Conservation (phyloP, 768 basidiomycete genomes). For the Lentinula detonsa region DNA sequence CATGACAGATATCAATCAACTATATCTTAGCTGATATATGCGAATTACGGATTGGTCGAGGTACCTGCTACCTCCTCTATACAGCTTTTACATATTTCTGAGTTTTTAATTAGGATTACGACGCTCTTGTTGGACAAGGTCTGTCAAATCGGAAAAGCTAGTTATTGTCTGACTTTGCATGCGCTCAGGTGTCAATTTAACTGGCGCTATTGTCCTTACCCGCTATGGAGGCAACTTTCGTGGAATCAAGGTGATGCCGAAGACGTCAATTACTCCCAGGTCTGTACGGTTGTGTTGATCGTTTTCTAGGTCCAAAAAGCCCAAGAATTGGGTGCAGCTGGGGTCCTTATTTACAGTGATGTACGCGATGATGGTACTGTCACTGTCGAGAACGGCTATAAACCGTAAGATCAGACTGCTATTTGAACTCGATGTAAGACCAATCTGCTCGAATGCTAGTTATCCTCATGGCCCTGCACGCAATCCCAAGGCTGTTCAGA, state of each 20-base stretch:
- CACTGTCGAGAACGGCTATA: slow-evolving; percentile 58
- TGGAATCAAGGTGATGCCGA: slow-evolving; percentile 65
- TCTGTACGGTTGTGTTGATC: slow-evolving; percentile 14
- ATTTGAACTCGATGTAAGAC: no score
- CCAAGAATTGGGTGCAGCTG: slow-evolving; percentile 75
- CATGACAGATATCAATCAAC: not conserved
- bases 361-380: slow-evolving; percentile 82
- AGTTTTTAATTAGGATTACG: slow-evolving; percentile 41
- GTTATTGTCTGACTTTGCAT: not conserved
- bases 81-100: not conserved
- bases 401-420: not conserved
- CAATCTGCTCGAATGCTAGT: not conserved
- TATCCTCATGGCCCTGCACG: slow-evolving; percentile 67
- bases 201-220: slow-evolving; percentile 52
- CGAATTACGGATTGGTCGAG: slow-evolving; percentile 46
- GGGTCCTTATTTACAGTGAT: slow-evolving; percentile 79
- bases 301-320: slow-evolving; percentile 66
- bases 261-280: not conserved
- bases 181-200: slow-evolving; percentile 47
- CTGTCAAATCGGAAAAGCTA: slow-evolving; percentile 5
- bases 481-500: slow-evolving; percentile 54
- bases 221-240: slow-evolving; percentile 78
- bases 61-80: not conserved
- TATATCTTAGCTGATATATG: slow-evolving; percentile 41
- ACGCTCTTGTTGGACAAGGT: slow-evolving; percentile 48